Conservation (phyloP, 129 eudicot species). For the Helianthus annuus region DNA sequence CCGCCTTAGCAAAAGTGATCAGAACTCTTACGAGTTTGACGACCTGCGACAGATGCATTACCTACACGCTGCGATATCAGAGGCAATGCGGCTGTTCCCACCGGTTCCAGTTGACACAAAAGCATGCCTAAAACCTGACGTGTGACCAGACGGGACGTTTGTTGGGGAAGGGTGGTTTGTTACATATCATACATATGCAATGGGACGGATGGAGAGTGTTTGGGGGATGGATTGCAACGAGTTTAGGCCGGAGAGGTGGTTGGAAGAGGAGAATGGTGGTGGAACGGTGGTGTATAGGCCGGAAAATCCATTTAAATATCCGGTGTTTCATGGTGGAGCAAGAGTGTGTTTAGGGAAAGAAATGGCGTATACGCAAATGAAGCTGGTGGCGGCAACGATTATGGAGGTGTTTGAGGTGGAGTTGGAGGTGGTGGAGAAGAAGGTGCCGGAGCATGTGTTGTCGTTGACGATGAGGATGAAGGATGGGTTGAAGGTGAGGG, state of each 20-base stretch:
- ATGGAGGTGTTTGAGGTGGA: constrained; percentile 50
- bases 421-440: constrained; percentile 29
- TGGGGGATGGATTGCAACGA: constrained; percentile 77
- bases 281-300: constrained; percentile 36
- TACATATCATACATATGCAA: constrained; percentile 60
- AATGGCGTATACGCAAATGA: constrained; percentile 91
- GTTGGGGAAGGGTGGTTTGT: constrained; percentile 59
- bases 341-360: constrained; percentile 83
- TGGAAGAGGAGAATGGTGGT: constrained; percentile 36
- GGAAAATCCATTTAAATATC: constrained; percentile 56
- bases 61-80: constrained; percentile 73
- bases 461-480: constrained; percentile 81
- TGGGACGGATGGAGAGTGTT: constrained; percentile 77
- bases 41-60: constrained; percentile 73
- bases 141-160: constrained; percentile 69
- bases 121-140: constrained; percentile 46
- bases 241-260: constrained; percentile 82
- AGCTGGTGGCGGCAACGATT: constrained; percentile 65
- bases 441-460: constrained; percentile 55
- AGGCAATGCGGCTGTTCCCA: constrained; percentile 67
- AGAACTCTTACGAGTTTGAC: constrained; percentile 43
- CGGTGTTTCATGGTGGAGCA: constrained; percentile 79
- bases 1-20: constrained; percentile 15
- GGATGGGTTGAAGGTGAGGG: constrained; percentile 50
- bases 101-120: constrained; percentile 81